Conservation (phyloP, 495 filamentous ascomycete genomes). For the Lasiosphaeris hirsuta region DNA sequence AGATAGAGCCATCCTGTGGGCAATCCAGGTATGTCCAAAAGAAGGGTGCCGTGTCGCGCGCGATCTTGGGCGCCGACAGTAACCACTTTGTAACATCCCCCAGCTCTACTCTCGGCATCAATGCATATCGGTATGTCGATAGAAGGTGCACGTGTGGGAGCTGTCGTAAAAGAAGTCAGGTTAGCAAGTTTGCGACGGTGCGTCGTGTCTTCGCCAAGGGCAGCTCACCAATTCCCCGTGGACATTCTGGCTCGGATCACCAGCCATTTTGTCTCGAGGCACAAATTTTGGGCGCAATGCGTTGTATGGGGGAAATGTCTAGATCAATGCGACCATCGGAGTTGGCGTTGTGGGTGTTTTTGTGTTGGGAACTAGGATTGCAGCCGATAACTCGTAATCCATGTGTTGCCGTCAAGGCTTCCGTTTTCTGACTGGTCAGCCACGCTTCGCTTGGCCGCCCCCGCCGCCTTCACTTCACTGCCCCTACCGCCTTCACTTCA, state of each 20-base stretch:
- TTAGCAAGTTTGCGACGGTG: conserved; percentile 7
- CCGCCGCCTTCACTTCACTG: not conserved
- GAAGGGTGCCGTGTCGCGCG: conserved; percentile 72
- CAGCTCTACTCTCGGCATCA: conserved; percentile 60
- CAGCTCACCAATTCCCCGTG: conserved; percentile 34
- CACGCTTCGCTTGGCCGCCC: conserved; percentile 1
- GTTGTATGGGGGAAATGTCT: too few relatives aligned
- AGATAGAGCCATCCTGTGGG: conserved; percentile 73
- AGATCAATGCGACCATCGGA: conserved; percentile 4
- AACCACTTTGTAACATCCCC: conserved; percentile 74
- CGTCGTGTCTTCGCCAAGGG: not conserved
- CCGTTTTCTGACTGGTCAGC: too few relatives aligned
- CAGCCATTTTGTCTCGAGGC: conserved; percentile 20
- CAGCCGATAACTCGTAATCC: not conserved
- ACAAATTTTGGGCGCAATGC: not conserved
- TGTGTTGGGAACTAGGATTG: not conserved
- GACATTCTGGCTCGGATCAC: conserved; percentile 35
- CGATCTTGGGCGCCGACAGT: conserved; percentile 72
- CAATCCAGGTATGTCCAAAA: conserved; percentile 87
- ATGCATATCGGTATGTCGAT: conserved; percentile 70
- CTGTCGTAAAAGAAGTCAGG: conserved; percentile 40
- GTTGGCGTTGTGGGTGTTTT: not conserved
- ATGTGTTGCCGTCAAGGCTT: too few relatives aligned
- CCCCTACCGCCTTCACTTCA: too few relatives aligned
- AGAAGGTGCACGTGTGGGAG: conserved; percentile 84